phyloP scores from a whole-genome alignment of 2,329 filamentous ascomycete species.

The Sporothrix brasiliensis region DNA sequence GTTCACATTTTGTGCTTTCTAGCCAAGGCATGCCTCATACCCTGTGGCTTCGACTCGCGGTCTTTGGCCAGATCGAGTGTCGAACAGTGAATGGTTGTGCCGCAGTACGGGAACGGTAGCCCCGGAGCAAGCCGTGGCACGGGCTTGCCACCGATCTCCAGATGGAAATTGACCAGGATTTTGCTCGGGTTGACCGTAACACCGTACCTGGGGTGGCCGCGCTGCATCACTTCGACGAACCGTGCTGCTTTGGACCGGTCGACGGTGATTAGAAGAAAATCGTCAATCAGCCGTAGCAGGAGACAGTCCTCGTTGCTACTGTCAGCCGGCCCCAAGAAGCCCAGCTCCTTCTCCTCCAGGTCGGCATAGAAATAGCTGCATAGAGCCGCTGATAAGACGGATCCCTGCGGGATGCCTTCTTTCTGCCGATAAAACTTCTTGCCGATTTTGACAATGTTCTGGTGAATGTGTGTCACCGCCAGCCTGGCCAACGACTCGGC shows the following conservation, averaged over 20 bases:
- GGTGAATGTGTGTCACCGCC: conserved; percentile 75
- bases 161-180: conserved; percentile 81
- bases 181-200: conserved; percentile 76
- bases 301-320: conserved; percentile 55
- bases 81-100: conserved; percentile 71
- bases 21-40: conserved; percentile 46
- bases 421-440: conserved; percentile 88
- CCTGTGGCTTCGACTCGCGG: conserved; percentile 53
- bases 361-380: conserved; percentile 97
- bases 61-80: conserved; percentile 77
- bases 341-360: conserved; percentile 70
- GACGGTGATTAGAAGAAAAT: conserved; percentile 86
- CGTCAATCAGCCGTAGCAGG: conserved; percentile 82
- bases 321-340: conserved; percentile 57
- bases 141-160: conserved; percentile 56
- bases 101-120: conserved; percentile 82
- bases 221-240: conserved; percentile 81
- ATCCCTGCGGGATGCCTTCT: conserved; percentile 89
- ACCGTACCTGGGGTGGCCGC: conserved; percentile 76
- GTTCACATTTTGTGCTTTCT: not conserved
- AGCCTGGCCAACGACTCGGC: conserved; percentile 67
- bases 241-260: conserved; percentile 64
- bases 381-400: conserved; percentile 79
- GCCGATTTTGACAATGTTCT: conserved; percentile 85
- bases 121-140: conserved; percentile 53